Base-by-base conservation (phyloP, 208 protist species). In the Blastocrithidia nonstop region DNA sequence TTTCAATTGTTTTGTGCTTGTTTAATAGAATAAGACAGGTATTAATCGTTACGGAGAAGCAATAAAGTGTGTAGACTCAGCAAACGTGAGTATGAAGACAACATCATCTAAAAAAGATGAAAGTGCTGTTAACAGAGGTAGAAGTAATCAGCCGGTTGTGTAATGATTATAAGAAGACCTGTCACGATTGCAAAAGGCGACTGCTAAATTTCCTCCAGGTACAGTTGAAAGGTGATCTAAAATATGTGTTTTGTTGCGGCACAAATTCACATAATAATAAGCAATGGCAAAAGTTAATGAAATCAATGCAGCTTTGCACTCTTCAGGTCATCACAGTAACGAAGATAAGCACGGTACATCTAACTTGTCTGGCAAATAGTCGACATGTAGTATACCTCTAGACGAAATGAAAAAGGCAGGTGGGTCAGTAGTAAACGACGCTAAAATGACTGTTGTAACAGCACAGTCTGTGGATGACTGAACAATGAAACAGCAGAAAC, bases 401-500 rank as follows among this genome's bases (percentile, higher is more conserved):
- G n/a, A n/a, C n/a, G n/a, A n/a, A n/a, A n/a, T n/a, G n/a, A n/a
- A n/a, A n/a, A n/a, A n/a, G n/a, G n/a, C n/a, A n/a, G n/a, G n/a
- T n/a, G n/a, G n/a, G n/a, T n/a, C 37, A 41, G 26, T 8, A 6
- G 37, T 41, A 41, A 41, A 27, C 46, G 24, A 17, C 36, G 33
- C 25, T 33, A 38, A 26, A 49, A 31, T 46, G 39, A 35, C 23
- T 38, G 37, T 7, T 4, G 27, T 47, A n/a, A 41, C 45, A 19
- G 29, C 54, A 40, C 9, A 60, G 13, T 24, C 67, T 0, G 72
- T 81, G 13, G 75, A 87, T 44, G 71, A 90, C 21, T 98, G 96
- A 95, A 85, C 78, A 16, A 43, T 75, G 24, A 77, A 83, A 49
- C 86, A 98, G 66, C 96, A 98, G 52, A 96, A 96, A 61, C 72